phyloP scores from a whole-genome alignment of 805 yeast species.

The Lachancea mirantina region DNA sequence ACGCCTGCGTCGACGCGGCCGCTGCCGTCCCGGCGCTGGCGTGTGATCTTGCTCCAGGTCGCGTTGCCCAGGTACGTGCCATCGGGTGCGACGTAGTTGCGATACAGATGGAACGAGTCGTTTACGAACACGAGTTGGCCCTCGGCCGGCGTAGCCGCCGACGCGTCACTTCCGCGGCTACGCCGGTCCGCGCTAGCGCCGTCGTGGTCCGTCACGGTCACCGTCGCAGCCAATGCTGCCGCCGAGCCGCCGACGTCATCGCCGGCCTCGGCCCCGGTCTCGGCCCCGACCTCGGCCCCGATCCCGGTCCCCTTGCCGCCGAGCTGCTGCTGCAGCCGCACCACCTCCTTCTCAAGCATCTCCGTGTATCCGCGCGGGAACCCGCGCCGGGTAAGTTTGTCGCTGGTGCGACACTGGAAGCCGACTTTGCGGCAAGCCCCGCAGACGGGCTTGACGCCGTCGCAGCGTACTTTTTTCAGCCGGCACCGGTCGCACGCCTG shows the following conservation, averaged over 20 bases:
- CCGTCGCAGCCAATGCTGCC: slow-evolving; percentile 4
- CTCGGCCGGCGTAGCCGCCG: not conserved
- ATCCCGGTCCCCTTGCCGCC: not conserved
- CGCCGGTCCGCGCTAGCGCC: not conserved
- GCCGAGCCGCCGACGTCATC: slow-evolving; percentile 1
- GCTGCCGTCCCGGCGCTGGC: too few species aligned
- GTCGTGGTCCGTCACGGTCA: not conserved
- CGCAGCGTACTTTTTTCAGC: slow-evolving; percentile 69
- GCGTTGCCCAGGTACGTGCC: slow-evolving; percentile 21
- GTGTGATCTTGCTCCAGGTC: slow-evolving; percentile 20
- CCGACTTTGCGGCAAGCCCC: slow-evolving; percentile 59
- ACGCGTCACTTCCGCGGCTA: not conserved
- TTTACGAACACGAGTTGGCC: slow-evolving; percentile 21
- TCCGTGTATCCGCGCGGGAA: slow-evolving; percentile 80
- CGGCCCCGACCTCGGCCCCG: not conserved
- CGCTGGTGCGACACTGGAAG: slow-evolving; percentile 63
- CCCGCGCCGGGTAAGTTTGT: slow-evolving; percentile 66
- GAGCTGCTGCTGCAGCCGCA: slow-evolving; percentile 44
- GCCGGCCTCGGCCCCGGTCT: not conserved
- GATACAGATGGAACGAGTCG: slow-evolving; percentile 22
- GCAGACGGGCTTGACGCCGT: slow-evolving; percentile 62
- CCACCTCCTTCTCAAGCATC: slow-evolving; percentile 56
- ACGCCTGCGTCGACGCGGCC: slow-evolving; percentile 4
- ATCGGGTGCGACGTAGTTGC: slow-evolving; percentile 14
- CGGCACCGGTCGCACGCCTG: slow-evolving; percentile 83